phyloP scores from a whole-genome alignment of 306 rosid species.

The Gleditsia sinensis region DNA sequence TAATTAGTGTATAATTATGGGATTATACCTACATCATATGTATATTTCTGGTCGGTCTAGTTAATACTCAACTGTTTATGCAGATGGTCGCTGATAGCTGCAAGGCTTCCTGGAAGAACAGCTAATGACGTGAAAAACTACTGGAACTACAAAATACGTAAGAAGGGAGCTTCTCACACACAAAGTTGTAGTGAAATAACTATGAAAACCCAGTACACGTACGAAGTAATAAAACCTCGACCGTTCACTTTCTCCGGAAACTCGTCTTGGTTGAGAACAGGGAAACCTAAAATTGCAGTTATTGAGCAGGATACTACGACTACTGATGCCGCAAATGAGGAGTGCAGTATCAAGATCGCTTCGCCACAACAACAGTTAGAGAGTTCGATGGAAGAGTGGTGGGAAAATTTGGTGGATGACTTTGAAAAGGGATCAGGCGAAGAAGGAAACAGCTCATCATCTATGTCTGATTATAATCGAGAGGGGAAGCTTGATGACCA shows the following conservation, averaged over 20 bases:
- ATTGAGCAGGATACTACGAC: neutral
- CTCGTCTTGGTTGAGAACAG: neutral
- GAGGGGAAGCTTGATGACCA: neutral
- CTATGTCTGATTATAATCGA: neutral
- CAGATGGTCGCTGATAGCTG: conserved; percentile 46
- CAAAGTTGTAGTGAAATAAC: neutral
- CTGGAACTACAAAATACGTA: conserved; percentile 23
- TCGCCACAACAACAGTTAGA: neutral
- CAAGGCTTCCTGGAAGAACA: conserved; percentile 43
- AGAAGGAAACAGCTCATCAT: neutral
- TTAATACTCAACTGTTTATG: neutral
- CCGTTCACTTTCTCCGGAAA: neutral
- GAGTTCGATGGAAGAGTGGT: neutral
- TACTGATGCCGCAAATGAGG: neutral
- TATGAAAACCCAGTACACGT: neutral
- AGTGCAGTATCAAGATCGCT: too few species aligned
- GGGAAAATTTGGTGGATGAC: neutral
- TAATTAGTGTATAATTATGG: too few species aligned
- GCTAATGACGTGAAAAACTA: conserved; percentile 40
- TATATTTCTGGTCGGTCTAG: too few species aligned
- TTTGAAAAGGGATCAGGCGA: neutral
- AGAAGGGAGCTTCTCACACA: neutral
- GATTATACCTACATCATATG: too few species aligned
- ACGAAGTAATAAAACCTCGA: conserved; percentile 21
- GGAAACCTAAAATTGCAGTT: neutral